phyloP scores from a whole-genome alignment of 164 flowering plant genomes.

The Taxillus chinensis region DNA sequence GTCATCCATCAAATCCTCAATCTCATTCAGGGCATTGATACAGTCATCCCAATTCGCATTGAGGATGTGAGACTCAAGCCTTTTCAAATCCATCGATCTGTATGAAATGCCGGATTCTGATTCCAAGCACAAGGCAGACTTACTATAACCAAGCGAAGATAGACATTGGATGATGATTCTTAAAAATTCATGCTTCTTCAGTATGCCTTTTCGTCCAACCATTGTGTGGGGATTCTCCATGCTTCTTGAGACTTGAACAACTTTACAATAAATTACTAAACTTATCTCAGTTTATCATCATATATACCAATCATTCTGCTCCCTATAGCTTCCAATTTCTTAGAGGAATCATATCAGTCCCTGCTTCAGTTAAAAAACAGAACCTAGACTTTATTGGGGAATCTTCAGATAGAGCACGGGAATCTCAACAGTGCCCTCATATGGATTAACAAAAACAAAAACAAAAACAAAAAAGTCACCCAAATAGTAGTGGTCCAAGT shows the following conservation, averaged over 20 bases:
- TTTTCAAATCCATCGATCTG: slow-evolving; percentile 29
- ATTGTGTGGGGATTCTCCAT: slow-evolving; percentile 23
- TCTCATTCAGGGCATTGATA: slow-evolving; percentile 23
- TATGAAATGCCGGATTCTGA: slow-evolving; percentile 50
- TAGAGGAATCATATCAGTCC: not conserved
- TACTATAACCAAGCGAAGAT: slow-evolving; percentile 58
- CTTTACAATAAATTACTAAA: slow-evolving; percentile 4
- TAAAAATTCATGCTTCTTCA: slow-evolving; percentile 58
- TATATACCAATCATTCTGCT: not conserved
- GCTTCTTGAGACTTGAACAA: not conserved
- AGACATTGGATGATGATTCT: slow-evolving; percentile 57
- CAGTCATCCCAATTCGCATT: slow-evolving; percentile 61
- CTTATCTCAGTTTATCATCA: not conserved
- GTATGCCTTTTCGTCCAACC: slow-evolving; percentile 50
- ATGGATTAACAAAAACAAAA: too few relatives aligned
- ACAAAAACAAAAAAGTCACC: too few relatives aligned
- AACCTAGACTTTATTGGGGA: slow-evolving; percentile 4
- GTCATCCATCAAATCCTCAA: slow-evolving; percentile 38
- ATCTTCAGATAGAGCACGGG: too few relatives aligned
- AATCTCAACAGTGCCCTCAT: too few relatives aligned
- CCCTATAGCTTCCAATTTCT: not conserved
- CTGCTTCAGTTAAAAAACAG: slow-evolving; percentile 1
- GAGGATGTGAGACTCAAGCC: slow-evolving; percentile 40
- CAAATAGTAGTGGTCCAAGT: too few relatives aligned
- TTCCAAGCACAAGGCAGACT: slow-evolving; percentile 61